A percentile compares a stretch with the other conserved stretches of the same genome.
phyloP scores from a whole-genome alignment of 768 basidiomycete species.

The Boletus eberwhitei region DNA sequence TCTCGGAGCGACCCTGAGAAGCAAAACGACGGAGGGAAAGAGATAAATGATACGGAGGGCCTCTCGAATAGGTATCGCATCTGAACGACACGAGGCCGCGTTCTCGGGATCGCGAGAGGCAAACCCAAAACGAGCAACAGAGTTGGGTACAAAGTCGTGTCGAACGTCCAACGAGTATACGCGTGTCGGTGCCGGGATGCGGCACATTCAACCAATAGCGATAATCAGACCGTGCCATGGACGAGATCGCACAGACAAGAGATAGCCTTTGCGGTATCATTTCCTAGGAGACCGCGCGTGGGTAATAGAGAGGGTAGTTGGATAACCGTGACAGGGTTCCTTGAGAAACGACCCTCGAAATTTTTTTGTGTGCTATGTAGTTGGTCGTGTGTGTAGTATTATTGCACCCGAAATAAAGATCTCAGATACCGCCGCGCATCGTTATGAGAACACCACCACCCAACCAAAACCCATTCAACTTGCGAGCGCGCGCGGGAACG shows the following conservation, averaged over 20 bases:
- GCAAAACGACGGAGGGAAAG: slow-evolving; percentile 1
- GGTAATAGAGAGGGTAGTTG: slow-evolving; percentile 3
- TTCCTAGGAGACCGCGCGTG: slow-evolving; percentile 34
- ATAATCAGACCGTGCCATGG: too few species aligned
- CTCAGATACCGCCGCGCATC: slow-evolving; percentile 27
- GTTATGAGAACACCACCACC: slow-evolving; percentile 20
- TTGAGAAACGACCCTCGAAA: slow-evolving; percentile 25
- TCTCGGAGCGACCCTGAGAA: slow-evolving; percentile 9
- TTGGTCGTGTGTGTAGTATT: too few species aligned
- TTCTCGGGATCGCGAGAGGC: too few species aligned
- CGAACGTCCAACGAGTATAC: too few species aligned
- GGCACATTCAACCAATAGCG: too few species aligned
- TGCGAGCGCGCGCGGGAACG: slow-evolving; percentile 4
- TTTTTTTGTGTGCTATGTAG: too few species aligned
- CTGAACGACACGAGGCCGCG: too few species aligned
- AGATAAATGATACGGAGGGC: not conserved
- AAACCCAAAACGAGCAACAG: too few species aligned
- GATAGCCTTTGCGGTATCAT: slow-evolving; percentile 4
- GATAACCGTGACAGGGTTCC: not conserved
- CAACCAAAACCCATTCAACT: too few species aligned
- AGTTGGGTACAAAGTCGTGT: too few species aligned
- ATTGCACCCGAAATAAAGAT: slow-evolving; percentile 16
- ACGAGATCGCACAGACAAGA: not conserved
- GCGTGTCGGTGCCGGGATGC: too few species aligned
- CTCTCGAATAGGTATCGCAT: not conserved